Conservation (phyloP, 1,284 basidiomycete genomes). For the Cutaneotrichosporon sp. region DNA sequence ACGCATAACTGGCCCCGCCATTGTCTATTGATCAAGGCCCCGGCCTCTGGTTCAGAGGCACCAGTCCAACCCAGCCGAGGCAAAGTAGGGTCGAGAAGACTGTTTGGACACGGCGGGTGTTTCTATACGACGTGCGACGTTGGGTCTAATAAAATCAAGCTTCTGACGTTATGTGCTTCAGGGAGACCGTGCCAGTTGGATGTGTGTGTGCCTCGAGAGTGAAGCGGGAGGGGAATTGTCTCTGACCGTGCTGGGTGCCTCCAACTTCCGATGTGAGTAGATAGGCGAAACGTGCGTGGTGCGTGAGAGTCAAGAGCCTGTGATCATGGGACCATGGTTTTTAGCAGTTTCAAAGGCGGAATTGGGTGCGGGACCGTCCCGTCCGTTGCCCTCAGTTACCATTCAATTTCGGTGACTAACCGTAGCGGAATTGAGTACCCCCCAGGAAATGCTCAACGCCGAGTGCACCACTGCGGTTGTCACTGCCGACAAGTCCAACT, state of each 20-base stretch:
- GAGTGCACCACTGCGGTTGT: slow-evolving; percentile 12
- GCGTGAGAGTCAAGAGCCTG: slow-evolving; percentile 18
- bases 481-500: slow-evolving; percentile 47
- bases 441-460: slow-evolving; percentile 32
- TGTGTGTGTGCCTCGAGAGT: too few relatives aligned
- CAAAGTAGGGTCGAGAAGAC: too few relatives aligned
- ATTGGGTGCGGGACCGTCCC: background rate
- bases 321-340: background rate
- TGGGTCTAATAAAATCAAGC: too few relatives aligned
- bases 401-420: background rate
- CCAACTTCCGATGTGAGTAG: slow-evolving; percentile 30
- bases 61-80: too few relatives aligned
- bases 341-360: background rate
- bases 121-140: too few relatives aligned
- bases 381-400: background rate
- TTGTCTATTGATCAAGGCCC: too few relatives aligned
- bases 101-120: too few relatives aligned
- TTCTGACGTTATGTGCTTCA: too few relatives aligned
- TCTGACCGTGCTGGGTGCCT: slow-evolving; percentile 45
- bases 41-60: too few relatives aligned
- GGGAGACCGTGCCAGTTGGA: too few relatives aligned
- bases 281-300: slow-evolving; percentile 17
- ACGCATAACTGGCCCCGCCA: too few relatives aligned
- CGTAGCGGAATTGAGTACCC: slow-evolving; percentile 19
- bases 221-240: too few relatives aligned